Evolutionary conservation across 768 basidiomycete genomes (phyloP).

Genomic region (Scleroderma citrinum): DNA sequence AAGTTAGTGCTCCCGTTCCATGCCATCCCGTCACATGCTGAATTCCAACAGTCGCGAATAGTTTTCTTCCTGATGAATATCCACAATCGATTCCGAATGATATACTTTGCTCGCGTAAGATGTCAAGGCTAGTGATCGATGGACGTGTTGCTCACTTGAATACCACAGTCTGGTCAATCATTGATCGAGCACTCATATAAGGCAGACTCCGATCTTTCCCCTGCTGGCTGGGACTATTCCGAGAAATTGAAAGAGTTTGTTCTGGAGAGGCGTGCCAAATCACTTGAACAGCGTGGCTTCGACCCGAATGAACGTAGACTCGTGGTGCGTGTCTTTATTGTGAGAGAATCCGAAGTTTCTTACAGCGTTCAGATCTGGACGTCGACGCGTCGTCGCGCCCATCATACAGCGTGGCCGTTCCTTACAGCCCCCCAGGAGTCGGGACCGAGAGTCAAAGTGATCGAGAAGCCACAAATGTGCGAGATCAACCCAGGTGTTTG

Average conservation of each 20-base stretch:
- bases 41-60: slow-evolving; percentile 66
- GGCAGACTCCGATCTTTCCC: slow-evolving; percentile 94
- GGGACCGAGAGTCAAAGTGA: slow-evolving; percentile 63
- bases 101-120: slow-evolving; percentile 92
- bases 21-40: background rate
- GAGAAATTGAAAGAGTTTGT: slow-evolving; percentile 88
- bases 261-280: slow-evolving; percentile 71
- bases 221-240: slow-evolving; percentile 93
- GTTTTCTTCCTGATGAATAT: slow-evolving; percentile 99
- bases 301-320: slow-evolving; percentile 54
- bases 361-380: slow-evolving; percentile 79
- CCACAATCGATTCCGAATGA: slow-evolving; percentile 86
- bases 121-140: background rate
- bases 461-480: slow-evolving; percentile 94
- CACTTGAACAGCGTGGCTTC: slow-evolving; percentile 65
- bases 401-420: slow-evolving; percentile 97
- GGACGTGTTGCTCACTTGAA: background rate
- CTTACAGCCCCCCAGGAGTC: slow-evolving; percentile 33
- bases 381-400: slow-evolving; percentile 84
- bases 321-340: slow-evolving; percentile 44
- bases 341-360: background rate
- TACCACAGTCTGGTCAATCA: slow-evolving; percentile 86
- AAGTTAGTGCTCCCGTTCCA: slow-evolving; percentile 39
- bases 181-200: slow-evolving; percentile 98
- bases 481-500: slow-evolving; percentile 98